phyloP scores from a whole-genome alignment of 495 filamentous ascomycete species.

The Lichina pygmaea region DNA sequence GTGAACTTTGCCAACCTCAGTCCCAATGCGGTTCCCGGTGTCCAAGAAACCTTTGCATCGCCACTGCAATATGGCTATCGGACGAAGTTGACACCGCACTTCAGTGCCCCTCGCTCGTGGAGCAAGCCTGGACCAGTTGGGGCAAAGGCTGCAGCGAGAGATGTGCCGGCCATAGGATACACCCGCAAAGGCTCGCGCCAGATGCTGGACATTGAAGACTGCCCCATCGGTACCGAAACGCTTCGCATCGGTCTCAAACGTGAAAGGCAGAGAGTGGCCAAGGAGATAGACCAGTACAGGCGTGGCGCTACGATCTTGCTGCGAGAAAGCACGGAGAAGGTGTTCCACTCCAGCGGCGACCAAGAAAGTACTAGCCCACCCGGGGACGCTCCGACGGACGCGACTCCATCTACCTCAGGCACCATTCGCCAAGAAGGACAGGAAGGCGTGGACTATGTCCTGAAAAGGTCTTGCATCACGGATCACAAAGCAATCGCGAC shows the following conservation, averaged over 20 bases:
- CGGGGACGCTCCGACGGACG: slow-evolving; percentile 1
- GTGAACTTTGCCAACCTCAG: slow-evolving; percentile 64
- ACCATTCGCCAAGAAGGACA: not conserved
- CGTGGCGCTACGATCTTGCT: slow-evolving; percentile 71
- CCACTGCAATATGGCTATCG: slow-evolving; percentile 81
- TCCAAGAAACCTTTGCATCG: slow-evolving; percentile 67
- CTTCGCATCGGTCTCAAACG: slow-evolving; percentile 46
- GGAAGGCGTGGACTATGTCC: slow-evolving; percentile 21
- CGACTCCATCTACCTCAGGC: not conserved
- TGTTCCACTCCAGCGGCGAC: slow-evolving; percentile 19
- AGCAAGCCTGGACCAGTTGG: no score
- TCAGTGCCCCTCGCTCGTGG: slow-evolving; percentile 35
- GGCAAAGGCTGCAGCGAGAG: slow-evolving; percentile 1
- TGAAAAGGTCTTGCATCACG: slow-evolving; percentile 67
- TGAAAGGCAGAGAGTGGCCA: slow-evolving; percentile 41
- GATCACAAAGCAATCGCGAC: slow-evolving; percentile 52
- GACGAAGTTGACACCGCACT: slow-evolving; percentile 91
- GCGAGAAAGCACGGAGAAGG: slow-evolving; percentile 56
- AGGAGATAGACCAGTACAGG: slow-evolving; percentile 42
- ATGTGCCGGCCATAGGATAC: slow-evolving; percentile 71
- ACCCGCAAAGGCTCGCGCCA: slow-evolving; percentile 43
- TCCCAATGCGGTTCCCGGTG: slow-evolving; percentile 43
- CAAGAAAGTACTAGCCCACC: not conserved
- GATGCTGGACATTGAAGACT: slow-evolving; percentile 88
- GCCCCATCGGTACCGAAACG: slow-evolving; percentile 74